Percentiles rank a stretch among this genome's conserved stretches.
Evolutionary conservation across 495 filamentous ascomycete genomes (phyloP).

Genomic region (Choiromyces venosus): DNA sequence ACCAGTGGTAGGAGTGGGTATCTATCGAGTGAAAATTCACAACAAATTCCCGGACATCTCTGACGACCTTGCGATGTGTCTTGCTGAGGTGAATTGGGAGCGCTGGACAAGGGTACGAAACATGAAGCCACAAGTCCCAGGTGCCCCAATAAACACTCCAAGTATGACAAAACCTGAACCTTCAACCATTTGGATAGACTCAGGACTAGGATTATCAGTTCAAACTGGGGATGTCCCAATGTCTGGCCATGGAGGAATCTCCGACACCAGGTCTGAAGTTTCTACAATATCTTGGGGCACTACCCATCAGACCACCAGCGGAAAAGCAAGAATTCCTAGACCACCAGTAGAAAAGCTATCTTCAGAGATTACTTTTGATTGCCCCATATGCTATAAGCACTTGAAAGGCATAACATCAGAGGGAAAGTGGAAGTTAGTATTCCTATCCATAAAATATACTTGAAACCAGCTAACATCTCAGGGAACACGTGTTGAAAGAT

Average conservation of each 20-base stretch:
- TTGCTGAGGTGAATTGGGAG: conserved; percentile 17
- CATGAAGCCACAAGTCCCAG: neutral
- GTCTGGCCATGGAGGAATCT: neutral
- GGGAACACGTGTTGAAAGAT: conserved; percentile 13
- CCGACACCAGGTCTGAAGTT: neutral
- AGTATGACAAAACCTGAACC: neutral
- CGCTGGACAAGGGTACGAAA: conserved; percentile 7
- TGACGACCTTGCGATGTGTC: conserved; percentile 5
- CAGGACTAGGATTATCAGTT: neutral
- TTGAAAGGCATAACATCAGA: conserved; percentile 4
- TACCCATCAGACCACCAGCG: neutral
- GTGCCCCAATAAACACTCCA: neutral
- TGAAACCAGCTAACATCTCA: neutral
- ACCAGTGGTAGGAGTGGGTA: neutral
- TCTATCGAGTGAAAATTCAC: conserved; percentile 3
- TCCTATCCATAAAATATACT: neutral
- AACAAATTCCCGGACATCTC: conserved; percentile 11
- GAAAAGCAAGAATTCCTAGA: conserved; percentile 7
- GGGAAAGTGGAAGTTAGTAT: conserved; percentile 8
- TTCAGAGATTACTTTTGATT: neutral
- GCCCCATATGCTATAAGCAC: conserved; percentile 6
- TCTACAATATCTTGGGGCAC: conserved; percentile 7
- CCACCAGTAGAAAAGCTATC: conserved; percentile 1
- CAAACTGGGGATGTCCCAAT: neutral
- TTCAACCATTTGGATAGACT: neutral